phyloP scores from a whole-genome alignment of 2,329 filamentous ascomycete species.

The Periconia sp. region DNA sequence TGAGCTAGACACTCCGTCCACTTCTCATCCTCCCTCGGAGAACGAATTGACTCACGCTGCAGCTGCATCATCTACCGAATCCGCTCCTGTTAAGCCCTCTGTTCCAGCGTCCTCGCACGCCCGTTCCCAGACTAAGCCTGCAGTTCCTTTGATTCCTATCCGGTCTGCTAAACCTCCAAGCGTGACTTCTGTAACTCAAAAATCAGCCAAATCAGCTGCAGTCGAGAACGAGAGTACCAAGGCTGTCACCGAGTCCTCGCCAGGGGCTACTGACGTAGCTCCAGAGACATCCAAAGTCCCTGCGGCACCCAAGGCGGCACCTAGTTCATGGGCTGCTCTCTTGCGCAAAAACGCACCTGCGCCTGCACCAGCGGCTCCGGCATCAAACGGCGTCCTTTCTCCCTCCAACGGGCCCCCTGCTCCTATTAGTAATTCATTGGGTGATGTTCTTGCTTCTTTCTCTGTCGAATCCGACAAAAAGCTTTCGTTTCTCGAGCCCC shows the following conservation, averaged over 20 bases:
- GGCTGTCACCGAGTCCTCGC: slow-evolving; percentile 4
- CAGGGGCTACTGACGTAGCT: slow-evolving; percentile 14
- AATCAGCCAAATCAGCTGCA: slow-evolving; percentile 32
- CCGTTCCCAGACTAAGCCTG: slow-evolving; percentile 49
- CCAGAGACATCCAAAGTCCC: slow-evolving; percentile 45
- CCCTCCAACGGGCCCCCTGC: slow-evolving; percentile 46
- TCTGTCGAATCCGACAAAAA: slow-evolving; percentile 66
- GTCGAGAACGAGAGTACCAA: slow-evolving; percentile 15
- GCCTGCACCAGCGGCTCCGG: slow-evolving; percentile 27
- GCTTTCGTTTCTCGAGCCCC: slow-evolving; percentile 83
- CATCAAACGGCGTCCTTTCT: slow-evolving; percentile 27
- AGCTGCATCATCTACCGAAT: slow-evolving; percentile 56
- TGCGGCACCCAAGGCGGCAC: slow-evolving; percentile 51
- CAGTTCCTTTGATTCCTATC: slow-evolving; percentile 56
- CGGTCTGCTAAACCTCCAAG: slow-evolving; percentile 44
- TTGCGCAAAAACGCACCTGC: slow-evolving; percentile 55
- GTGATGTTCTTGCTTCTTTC: slow-evolving; percentile 76
- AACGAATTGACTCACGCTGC: slow-evolving; percentile 57
- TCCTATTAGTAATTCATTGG: slow-evolving; percentile 64
- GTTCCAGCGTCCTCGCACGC: slow-evolving; percentile 35
- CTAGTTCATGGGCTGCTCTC: slow-evolving; percentile 69
- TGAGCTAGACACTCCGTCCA: slow-evolving; percentile 58
- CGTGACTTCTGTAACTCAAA: slow-evolving; percentile 38
- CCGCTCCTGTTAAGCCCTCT: slow-evolving; percentile 35
- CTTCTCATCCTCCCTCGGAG: slow-evolving; percentile 61